Evolutionary conservation across 2,329 filamentous ascomycete species (phyloP).

Genomic region (Lizonia empirigonia): DNA sequence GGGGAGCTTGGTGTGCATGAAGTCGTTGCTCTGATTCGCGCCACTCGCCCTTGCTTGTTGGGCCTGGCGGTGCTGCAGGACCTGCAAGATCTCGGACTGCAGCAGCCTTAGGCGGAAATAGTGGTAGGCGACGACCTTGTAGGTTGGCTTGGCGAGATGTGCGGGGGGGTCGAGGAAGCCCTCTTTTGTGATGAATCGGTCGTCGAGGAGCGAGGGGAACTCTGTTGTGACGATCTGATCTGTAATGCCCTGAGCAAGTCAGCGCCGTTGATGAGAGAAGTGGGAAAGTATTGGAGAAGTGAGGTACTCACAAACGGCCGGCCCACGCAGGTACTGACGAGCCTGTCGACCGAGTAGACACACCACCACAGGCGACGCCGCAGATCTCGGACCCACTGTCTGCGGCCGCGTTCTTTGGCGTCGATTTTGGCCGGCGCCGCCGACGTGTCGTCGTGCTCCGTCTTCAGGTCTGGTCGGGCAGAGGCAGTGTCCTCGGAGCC

Average conservation of each 20-base stretch:
- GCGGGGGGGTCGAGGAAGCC: constrained; percentile 70
- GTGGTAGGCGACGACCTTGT: constrained; percentile 89
- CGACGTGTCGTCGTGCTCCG: constrained; percentile 26
- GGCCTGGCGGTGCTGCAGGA: constrained; percentile 89
- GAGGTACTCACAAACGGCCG: constrained; percentile 72
- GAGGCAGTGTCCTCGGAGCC: constrained; percentile 37
- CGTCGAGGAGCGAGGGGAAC: constrained; percentile 87
- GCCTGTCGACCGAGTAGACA: constrained; percentile 91
- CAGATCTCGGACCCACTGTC: constrained; percentile 85
- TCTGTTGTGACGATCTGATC: constrained; percentile 96
- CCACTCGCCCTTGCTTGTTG: constrained; percentile 73
- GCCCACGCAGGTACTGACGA: constrained; percentile 92
- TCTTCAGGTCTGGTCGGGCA: constrained; percentile 16
- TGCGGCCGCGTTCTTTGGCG: constrained; percentile 66
- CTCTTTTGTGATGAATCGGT: constrained; percentile 80
- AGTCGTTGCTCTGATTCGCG: constrained; percentile 69
- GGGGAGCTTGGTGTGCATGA: constrained; percentile 77
- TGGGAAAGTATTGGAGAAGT: too few species aligned
- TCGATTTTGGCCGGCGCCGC: constrained; percentile 48
- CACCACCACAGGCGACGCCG: constrained; percentile 94
- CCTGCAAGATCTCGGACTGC: constrained; percentile 94
- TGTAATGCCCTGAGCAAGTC: constrained; percentile 65
- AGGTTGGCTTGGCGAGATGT: constrained; percentile 70
- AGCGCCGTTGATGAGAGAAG: constrained; percentile 8
- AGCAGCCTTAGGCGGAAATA: constrained; percentile 88